These are phyloP conservation scores for Lepidium aucheri DNA, from an alignment of 345 rosid species.

Conservation along the genomic window DNA sequence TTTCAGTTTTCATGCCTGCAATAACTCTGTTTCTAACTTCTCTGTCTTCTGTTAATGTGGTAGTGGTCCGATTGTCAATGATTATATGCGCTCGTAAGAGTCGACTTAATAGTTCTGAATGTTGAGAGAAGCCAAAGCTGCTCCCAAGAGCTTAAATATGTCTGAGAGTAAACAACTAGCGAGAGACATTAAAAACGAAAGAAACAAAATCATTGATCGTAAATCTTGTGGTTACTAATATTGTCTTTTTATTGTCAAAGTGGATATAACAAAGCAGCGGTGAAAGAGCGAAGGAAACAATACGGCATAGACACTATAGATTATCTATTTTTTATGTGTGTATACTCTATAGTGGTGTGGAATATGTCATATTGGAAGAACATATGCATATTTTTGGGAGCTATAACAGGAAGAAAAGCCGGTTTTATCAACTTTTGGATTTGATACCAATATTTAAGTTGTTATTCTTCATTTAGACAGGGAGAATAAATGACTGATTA, in stretches of 20 bases:
- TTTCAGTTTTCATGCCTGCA: slow-evolving; percentile 1
- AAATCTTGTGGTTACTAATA: neutral
- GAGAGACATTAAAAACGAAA: neutral
- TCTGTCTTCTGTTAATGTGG: neutral
- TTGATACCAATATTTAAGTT: neutral
- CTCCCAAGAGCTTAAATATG: neutral
- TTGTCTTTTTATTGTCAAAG: neutral
- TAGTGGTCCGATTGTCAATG: neutral
- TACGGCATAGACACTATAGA: neutral
- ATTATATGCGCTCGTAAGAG: neutral
- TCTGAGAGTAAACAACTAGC: neutral
- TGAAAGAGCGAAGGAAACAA: neutral
- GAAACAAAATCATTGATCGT: neutral
- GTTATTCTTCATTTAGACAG: neutral
- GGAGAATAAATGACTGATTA: slow-evolving; percentile 1
- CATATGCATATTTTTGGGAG: neutral
- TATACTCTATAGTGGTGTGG: neutral
- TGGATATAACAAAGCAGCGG: neutral
- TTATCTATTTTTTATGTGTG: no score
- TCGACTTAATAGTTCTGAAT: neutral
- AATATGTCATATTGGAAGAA: neutral
- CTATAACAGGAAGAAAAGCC: neutral
- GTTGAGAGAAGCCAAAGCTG: neutral
- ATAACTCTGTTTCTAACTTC: neutral
- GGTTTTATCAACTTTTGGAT: neutral